Conservation (phyloP, 805 yeast genomes). For the Wickerhamiella sorbophila region DNA sequence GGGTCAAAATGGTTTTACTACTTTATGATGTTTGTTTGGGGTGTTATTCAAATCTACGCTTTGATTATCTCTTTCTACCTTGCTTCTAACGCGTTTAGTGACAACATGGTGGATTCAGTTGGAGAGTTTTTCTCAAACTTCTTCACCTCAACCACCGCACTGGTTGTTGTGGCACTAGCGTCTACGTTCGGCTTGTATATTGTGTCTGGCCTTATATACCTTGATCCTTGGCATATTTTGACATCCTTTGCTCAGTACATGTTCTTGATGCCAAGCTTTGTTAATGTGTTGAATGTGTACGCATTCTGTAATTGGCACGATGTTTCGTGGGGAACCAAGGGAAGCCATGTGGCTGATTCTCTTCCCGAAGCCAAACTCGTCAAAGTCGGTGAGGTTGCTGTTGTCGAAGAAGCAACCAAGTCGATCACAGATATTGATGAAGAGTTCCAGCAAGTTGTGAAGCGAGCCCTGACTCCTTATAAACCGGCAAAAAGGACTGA, state of each 20-base stretch:
- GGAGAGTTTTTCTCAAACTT: slow-evolving; percentile 23
- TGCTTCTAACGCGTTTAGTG: slow-evolving; percentile 38
- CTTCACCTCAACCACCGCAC: slow-evolving; percentile 34
- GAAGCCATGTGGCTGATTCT: slow-evolving; percentile 39
- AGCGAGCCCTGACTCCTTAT: slow-evolving; percentile 39
- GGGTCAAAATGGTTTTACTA: slow-evolving; percentile 44
- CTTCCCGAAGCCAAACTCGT: slow-evolving; percentile 38
- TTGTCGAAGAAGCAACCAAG: slow-evolving; percentile 37
- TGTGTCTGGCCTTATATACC: slow-evolving; percentile 41
- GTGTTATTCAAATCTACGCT: slow-evolving; percentile 45
- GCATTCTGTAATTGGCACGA: slow-evolving; percentile 62
- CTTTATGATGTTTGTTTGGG: slow-evolving; percentile 40
- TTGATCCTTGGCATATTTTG: slow-evolving; percentile 55
- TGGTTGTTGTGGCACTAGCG: slow-evolving; percentile 44
- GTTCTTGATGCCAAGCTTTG: slow-evolving; percentile 26
- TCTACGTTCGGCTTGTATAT: slow-evolving; percentile 51
- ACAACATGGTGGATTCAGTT: slow-evolving; percentile 15
- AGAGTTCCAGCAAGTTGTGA: slow-evolving; percentile 33
- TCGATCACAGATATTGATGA: slow-evolving; percentile 40
- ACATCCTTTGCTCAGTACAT: slow-evolving; percentile 33
- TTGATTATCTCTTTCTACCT: slow-evolving; percentile 43
- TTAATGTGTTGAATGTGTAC: slow-evolving; percentile 42
- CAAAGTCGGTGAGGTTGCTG: slow-evolving; percentile 39
- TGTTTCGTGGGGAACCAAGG: slow-evolving; percentile 66
- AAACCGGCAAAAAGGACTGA: slow-evolving; percentile 25